A percentile compares a stretch with the other conserved stretches of the same genome.
Evolutionary conservation across 2,329 filamentous ascomycete species (phyloP).

Genomic region (Tolypocladium sp.): DNA sequence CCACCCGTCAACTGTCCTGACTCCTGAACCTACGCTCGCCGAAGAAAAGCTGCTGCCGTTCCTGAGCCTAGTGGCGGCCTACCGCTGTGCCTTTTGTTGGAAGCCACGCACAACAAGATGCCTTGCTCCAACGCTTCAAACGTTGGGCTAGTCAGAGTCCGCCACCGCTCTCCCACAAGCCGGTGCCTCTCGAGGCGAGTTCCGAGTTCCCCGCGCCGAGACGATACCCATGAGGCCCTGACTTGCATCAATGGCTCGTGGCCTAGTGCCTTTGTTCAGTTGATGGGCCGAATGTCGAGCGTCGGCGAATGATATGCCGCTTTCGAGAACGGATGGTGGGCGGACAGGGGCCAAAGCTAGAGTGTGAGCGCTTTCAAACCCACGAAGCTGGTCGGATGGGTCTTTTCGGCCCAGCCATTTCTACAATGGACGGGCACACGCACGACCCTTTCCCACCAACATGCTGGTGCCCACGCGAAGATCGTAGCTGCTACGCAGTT

Average conservation of each 20-base stretch:
- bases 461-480: neutral
- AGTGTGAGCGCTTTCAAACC: neutral
- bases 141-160: neutral
- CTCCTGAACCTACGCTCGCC: neutral
- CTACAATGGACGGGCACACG: neutral
- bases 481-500: too few species aligned
- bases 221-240: neutral
- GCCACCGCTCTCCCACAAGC: neutral
- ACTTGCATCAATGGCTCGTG: neutral
- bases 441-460: neutral
- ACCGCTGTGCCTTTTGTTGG: neutral
- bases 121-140: neutral
- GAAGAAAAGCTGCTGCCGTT: neutral
- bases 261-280: neutral
- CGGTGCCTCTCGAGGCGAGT: neutral
- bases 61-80: neutral
- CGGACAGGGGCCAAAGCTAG: neutral
- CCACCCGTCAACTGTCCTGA: neutral
- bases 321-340: neutral
- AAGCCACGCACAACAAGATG: neutral
- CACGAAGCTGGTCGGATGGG: neutral
- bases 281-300: neutral
- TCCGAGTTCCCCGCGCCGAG: neutral
- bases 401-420: neutral
- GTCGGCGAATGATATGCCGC: neutral